Base-by-base conservation (phyloP, 345 rosid species). In the Populus pruinosa region DNA sequence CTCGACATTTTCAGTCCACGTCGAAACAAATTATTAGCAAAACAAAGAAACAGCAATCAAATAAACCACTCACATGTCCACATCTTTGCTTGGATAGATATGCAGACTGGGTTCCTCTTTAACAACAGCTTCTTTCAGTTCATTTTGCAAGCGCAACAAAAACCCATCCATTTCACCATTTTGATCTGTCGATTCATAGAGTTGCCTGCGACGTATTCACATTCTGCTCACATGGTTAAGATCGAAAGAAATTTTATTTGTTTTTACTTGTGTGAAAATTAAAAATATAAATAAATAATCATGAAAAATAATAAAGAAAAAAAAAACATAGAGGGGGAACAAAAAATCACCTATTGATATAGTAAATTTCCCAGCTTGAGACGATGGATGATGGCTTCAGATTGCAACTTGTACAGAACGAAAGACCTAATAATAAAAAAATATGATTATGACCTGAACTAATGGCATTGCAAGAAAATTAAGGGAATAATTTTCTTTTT, bases 301-400 rank as follows among this genome's bases (percentile, higher is more conserved):
- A 5, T 21, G 17, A 8, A 4, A 38, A n/a, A 33, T 14, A 38
- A 76, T 65, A 44, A 31, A 2, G n/a, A 47, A 49, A 31, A 20
- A 20, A 13, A 11, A 14, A 63, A 6, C 5, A 8, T 3, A 16
- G 20, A 5, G 36, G 29, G 20, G 25, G 36, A 31, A 44, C 11
- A 25, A 14, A 36, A 11, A 6, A 33, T 27, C 83, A 93, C 99
- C 99, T 85, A 78, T 92, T 96, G 68, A 92, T 96, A 84, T 88
- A 89, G 82, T 91, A 93, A 83, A 88, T 74, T 78, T 93, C 99
- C 99, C 99, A 93, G 82, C 96, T 90, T 13, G 96, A 89, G 73
- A 93, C 92, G 80, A 96, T 89, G 82, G 92, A 94, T 8, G 97
- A 89, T 33, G 98, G 94, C 64, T 81, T 78, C 13, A 90, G 90